Base-by-base conservation (phyloP, 805 yeast genomes). In the Naumovozyma baii region DNA sequence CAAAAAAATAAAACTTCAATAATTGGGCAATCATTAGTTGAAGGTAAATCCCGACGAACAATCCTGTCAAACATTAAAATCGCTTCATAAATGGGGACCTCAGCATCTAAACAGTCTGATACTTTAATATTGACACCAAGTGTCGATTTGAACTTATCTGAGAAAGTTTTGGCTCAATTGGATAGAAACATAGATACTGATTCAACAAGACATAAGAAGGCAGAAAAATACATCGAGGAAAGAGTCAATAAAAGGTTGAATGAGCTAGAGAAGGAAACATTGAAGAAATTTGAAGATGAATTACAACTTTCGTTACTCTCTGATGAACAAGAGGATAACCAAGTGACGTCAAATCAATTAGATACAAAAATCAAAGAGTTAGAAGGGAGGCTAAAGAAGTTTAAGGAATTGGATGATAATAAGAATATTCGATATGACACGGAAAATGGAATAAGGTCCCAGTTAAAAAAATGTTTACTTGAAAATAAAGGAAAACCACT, bases 71-170 rank as follows among this genome's bases (percentile, higher is more conserved):
- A n/a, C n/a, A n/a, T n/a, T n/a, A n/a, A n/a, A n/a, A n/a, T n/a
- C n/a, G n/a, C n/a, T n/a, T n/a, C n/a, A n/a, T n/a, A 19, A 18
- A 78, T 78, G 84, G 84, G 83, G 36, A 62, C 78, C 17, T 54
- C 71, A 14, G 66, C 79, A 39, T 76, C 83, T 10, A 78, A 73
- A 52, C 76, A 77, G 48, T 37, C 43, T 5, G 37, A 26, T 20
- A 31, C 29, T 26, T 33, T 41, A 5, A 31, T 37, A 5, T 37
- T 43, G 17, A 41, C 35, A 31, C 72, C 78, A 16, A 78, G 77
- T 61, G 80, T 78, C 15, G 83, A 84, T 36, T 75, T 81, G 34
- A 81, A 80, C 46, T 76, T 80, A 57, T 73, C 80, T 39, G 74
- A 80, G 3, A 71, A 80, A 13, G 70, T 82, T 37, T 66, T 82